phyloP scores from a whole-genome alignment of 2,329 filamentous ascomycete species.

The Reticulascus tulasneorum region DNA sequence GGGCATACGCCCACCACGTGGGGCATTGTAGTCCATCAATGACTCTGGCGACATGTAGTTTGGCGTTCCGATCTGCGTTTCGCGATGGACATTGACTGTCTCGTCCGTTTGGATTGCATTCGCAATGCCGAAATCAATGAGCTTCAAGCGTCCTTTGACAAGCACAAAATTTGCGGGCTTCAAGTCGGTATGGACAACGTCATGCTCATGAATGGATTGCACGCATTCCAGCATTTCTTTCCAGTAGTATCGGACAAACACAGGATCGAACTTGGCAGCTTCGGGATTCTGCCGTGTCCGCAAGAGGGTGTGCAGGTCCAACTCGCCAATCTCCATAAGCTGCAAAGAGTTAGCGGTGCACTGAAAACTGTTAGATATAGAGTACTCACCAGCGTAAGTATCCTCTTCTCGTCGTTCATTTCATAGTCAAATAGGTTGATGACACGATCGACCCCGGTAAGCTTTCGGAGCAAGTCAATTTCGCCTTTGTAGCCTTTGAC shows the following conservation, averaged over 20 bases:
- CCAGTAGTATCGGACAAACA: conserved; percentile 97
- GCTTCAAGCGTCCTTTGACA: conserved; percentile 82
- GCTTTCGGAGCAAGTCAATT: conserved; percentile 81
- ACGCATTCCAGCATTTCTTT: conserved; percentile 99
- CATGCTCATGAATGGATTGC: conserved; percentile 78
- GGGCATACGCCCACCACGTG: conserved; percentile 38
- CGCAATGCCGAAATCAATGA: conserved; percentile 98
- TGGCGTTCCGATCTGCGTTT: conserved; percentile 90
- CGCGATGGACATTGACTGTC: conserved; percentile 95
- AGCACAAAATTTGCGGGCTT: conserved; percentile 97
- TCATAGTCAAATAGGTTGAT: conserved; percentile 90
- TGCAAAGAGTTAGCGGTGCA: conserved; percentile 26
- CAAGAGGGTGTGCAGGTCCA: conserved; percentile 85
- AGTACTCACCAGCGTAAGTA: conserved; percentile 69
- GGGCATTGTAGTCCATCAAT: conserved; percentile 78
- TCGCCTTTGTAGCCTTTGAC: conserved; percentile 90
- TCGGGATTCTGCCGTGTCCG: conserved; percentile 68
- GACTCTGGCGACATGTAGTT: conserved; percentile 99
- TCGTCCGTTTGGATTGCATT: conserved; percentile 94
- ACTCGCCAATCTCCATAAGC: conserved; percentile 97
- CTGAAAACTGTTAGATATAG: background rate
- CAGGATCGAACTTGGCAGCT: conserved; percentile 74
- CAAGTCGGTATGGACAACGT: conserved; percentile 94
- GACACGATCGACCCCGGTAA: conserved; percentile 83
- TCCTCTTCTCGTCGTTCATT: conserved; percentile 86